Base-by-base conservation (phyloP, 306 rosid genomes). In the Malus sylvestris region DNA sequence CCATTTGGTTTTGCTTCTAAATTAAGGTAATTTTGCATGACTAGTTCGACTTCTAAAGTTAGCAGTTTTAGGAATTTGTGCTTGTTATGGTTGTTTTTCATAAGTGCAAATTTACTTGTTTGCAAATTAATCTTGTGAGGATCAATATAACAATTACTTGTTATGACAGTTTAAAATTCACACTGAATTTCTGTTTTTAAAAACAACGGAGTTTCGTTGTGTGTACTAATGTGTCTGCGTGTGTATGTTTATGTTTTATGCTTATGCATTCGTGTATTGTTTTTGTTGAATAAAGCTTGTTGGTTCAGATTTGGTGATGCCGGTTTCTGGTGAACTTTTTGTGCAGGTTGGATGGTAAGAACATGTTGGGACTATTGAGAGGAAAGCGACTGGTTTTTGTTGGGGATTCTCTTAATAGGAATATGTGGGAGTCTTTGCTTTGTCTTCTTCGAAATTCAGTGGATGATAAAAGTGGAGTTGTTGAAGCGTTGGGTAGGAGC, bases 351-450 rank as follows among this genome's bases (percentile, higher is more conserved):
- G 35, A 78, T 78, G 75, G 76, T 44, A 70, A 20, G 53, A 40
- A 61, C 30, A 32, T 78, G 65, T 70, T 78, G 81, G 66, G n/a
- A 62, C 8, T 78, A n/a, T 62, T 78, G 76, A 78, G 66, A 60
- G 81, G 71, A 61, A 78, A 78, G 19, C 81, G 71, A 45, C 71
- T 78, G 22, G 76, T 46, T 60, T 78, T 78, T 63, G 70, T 78
- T 61, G 81, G 81, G 8, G 81, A 78, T 70, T 78, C 81, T 32
- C 81, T 78, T 19, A 78, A 61, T 35, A 78, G 76, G 81, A 78
- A 70, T 32, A 78, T 70, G 76, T 78, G 81, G 81, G 81, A 78
- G n/a, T 78, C 81, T 60, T 61, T 78, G 70, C 64, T 78, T 45
- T 78, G 81, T 49, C 38, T 69, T 61, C 71, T 78, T 20, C 61